These are phyloP conservation scores for Agrocybe chaxingu DNA, from an alignment of 768 basidiomycete species.

Conservation along the genomic window DNA sequence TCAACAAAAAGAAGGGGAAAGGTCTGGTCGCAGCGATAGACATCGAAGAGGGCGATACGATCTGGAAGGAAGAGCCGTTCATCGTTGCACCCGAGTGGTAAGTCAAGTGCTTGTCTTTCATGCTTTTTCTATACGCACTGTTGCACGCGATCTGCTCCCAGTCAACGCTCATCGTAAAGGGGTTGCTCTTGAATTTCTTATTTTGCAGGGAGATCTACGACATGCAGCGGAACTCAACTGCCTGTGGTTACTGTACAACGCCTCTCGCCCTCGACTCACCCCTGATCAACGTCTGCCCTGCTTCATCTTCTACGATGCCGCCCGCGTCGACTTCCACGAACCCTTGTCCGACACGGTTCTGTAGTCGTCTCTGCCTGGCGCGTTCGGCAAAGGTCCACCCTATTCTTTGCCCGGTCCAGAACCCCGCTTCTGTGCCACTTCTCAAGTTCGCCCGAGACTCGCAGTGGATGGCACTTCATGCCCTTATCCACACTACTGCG, in stretches of 20 bases:
- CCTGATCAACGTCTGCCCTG: slow-evolving; percentile 51
- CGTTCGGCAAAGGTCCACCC: slow-evolving; percentile 66
- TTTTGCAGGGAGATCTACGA: slow-evolving; percentile 71
- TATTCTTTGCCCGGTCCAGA: slow-evolving; percentile 71
- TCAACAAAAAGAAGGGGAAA: slow-evolving; percentile 73
- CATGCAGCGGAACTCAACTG: slow-evolving; percentile 51
- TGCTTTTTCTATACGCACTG: neutral
- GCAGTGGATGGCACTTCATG: slow-evolving; percentile 76
- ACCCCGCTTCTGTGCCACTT: slow-evolving; percentile 63
- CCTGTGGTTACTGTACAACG: slow-evolving; percentile 76
- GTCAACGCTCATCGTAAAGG: neutral
- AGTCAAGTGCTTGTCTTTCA: slow-evolving; percentile 7
- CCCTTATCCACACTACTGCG: slow-evolving; percentile 64
- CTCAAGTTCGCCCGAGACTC: slow-evolving; percentile 55
- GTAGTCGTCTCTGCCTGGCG: slow-evolving; percentile 72
- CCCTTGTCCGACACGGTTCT: slow-evolving; percentile 68
- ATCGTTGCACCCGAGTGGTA: slow-evolving; percentile 81
- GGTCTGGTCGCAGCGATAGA: slow-evolving; percentile 71
- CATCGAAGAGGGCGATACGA: slow-evolving; percentile 65
- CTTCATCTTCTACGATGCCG: slow-evolving; percentile 34
- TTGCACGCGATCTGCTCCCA: neutral
- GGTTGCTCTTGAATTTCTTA: slow-evolving; percentile 14
- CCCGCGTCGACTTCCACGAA: slow-evolving; percentile 31
- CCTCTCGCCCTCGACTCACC: slow-evolving; percentile 44
- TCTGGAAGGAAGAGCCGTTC: slow-evolving; percentile 88